Percentiles rank a stretch among this genome's conserved stretches.
These are phyloP conservation scores for Cutaneotrichosporon sp. DNA, from an alignment of 1,284 basidiomycete species.

Conservation along the genomic window DNA sequence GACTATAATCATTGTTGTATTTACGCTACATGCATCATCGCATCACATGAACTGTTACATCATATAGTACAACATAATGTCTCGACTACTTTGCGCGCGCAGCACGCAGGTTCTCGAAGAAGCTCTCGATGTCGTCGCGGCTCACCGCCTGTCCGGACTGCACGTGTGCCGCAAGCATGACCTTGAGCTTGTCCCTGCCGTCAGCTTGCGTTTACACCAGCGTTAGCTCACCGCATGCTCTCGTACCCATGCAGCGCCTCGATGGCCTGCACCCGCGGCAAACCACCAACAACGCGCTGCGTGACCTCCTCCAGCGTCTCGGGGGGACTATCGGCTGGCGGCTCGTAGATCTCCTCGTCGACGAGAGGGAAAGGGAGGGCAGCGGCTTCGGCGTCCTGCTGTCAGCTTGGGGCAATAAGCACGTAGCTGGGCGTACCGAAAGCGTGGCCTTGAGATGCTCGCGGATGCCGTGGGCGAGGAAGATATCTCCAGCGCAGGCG, in stretches of 20 bases:
- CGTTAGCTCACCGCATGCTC: background rate
- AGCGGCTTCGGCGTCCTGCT: background rate
- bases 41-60: background rate
- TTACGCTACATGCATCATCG: background rate
- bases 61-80: background rate
- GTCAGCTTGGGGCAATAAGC: background rate
- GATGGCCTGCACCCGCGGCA: conserved; percentile 52
- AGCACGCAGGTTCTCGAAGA: conserved; percentile 37
- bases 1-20: background rate
- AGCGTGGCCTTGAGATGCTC: conserved; percentile 31
- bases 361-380: conserved; percentile 42
- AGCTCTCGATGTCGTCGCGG: conserved; percentile 43
- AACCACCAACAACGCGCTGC: conserved; percentile 34
- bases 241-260: conserved; percentile 51
- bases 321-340: conserved; percentile 42
- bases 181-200: conserved; percentile 39
- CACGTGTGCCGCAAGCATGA: conserved; percentile 39
- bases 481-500: conserved; percentile 47
- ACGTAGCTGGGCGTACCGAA: background rate
- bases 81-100: background rate
- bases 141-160: conserved; percentile 38
- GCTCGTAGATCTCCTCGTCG: conserved; percentile 52
- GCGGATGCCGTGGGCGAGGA: conserved; percentile 43
- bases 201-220: conserved; percentile 19
- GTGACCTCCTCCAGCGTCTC: conserved; percentile 50